Evolutionary conservation across 139 green algal genomes (phyloP), one percentile per base, ranked within the genome.

Genomic region (Chlamydomonas sphaeroides): DNA sequence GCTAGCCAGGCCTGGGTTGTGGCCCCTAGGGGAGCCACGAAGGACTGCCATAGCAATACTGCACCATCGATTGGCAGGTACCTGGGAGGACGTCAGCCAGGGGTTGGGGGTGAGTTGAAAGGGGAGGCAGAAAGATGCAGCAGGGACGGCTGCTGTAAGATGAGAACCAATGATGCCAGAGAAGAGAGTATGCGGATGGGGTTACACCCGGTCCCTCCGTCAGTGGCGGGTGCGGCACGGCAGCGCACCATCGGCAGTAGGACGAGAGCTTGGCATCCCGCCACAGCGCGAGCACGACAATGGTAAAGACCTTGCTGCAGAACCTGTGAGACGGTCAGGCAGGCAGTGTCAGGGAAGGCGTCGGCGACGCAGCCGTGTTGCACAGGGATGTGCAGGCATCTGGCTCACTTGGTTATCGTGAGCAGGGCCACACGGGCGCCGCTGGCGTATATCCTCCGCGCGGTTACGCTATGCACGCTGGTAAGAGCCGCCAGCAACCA

Each of bases 21-120:
- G 14, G 39, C n/a, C 41, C 59, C 41, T 23, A 80, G 59, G 32
- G 59, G 74, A 2, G 59, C 59, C 30, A 33, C 74, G 20, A 59
- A 42, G 32, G 74, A 57, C 42, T 80, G 74, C 74, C 59, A 70
- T 39, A 80, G 59, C 41, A 80, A n/a, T 20, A 42, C 39, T 3
- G 25, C 41, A 21, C 74, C 74, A 10, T 80, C 74, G 7, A 80
- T 20, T 0, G 74, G 74, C 28, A 80, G 28, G n/a, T 80, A 80
- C 59, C 71, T 79, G 56, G 35, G 39, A 3, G 11, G 14, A 61
- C 53, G 45, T 10, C n/a, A n/a, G n/a, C n/a, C n/a, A n/a, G n/a
- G n/a, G n/a, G n/a, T n/a, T n/a, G n/a, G n/a, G n/a, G n/a, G n/a
- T n/a, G n/a, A n/a, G n/a, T n/a, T n/a, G n/a, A n/a, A n/a, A n/a